phyloP scores from a whole-genome alignment of 495 filamentous ascomycete species.

The Paragyromitra xinjiangensis region DNA sequence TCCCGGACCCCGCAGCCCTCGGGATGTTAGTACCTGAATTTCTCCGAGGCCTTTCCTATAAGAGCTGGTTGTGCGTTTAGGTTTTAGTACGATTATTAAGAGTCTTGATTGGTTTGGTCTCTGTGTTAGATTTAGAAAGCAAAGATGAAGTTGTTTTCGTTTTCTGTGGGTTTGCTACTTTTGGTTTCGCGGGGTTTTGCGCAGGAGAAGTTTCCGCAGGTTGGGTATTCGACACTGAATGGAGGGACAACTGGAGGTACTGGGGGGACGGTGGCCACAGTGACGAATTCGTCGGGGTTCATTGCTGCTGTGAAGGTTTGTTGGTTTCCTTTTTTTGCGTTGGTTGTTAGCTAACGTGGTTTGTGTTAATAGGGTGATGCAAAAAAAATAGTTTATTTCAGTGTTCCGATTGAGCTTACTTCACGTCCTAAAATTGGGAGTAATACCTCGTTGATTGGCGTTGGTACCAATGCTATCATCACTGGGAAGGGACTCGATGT shows the following conservation, averaged over 20 bases:
- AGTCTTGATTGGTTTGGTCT: background rate
- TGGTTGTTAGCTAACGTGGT: background rate
- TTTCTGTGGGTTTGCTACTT: constrained; percentile 13
- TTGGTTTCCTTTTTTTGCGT: background rate
- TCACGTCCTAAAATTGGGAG: constrained; percentile 54
- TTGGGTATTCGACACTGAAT: constrained; percentile 53
- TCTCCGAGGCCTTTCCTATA: constrained; percentile 27
- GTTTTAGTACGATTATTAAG: background rate
- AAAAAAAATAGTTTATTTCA: constrained; percentile 56
- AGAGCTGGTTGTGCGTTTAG: background rate
- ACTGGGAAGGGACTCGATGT: constrained; percentile 42
- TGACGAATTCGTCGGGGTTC: constrained; percentile 51
- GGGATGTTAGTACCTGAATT: constrained; percentile 22
- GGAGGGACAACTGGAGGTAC: constrained; percentile 60
- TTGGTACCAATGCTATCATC: constrained; percentile 32
- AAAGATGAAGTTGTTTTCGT: constrained; percentile 31
- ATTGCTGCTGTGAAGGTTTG: constrained; percentile 52
- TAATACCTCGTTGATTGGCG: constrained; percentile 60
- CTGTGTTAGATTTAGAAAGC: background rate
- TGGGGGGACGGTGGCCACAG: constrained; percentile 55
- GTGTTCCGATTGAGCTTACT: constrained; percentile 52
- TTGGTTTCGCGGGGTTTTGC: background rate
- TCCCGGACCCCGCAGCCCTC: constrained; percentile 13
- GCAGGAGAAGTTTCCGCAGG: constrained; percentile 43
- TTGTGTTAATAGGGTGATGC: constrained; percentile 45